Evolutionary conservation across 805 yeast genomes (phyloP).

Genomic region (Kluyveromyces starmeri): DNA sequence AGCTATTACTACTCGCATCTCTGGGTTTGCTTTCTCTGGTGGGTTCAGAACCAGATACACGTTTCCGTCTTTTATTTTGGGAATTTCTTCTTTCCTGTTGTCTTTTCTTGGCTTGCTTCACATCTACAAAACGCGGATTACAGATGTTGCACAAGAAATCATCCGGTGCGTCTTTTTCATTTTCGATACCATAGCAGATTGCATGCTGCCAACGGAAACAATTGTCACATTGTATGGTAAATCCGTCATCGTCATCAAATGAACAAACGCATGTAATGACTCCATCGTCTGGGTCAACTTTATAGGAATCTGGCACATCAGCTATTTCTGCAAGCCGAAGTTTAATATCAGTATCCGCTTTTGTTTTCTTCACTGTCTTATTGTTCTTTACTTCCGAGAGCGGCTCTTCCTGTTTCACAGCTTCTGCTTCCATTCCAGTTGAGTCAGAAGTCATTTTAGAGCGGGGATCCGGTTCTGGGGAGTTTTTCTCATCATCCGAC

Average conservation of each 20-base stretch:
- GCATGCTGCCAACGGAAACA: conserved; percentile 96
- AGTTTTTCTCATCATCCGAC: not conserved
- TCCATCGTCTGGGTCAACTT: conserved; percentile 76
- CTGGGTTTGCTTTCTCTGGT: conserved; percentile 4
- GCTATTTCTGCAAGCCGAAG: no score
- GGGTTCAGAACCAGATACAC: conserved; percentile 5
- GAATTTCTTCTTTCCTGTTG: conserved; percentile 28
- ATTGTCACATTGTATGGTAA: conserved; percentile 87
- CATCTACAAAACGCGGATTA: conserved; percentile 43
- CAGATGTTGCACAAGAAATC: conserved; percentile 74
- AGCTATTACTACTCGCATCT: not conserved
- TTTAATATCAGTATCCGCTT: no score
- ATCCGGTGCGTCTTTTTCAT: conserved; percentile 72
- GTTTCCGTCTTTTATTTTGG: conserved; percentile 10
- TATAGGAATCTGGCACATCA: conserved; percentile 37
- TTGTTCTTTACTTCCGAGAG: no score
- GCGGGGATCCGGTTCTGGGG: conserved; percentile 6
- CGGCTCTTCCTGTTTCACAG: no score
- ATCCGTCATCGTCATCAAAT: conserved; percentile 81
- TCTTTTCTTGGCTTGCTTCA: conserved; percentile 33
- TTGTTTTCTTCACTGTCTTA: no score
- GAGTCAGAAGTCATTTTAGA: conserved; percentile 9
- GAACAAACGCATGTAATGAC: conserved; percentile 85
- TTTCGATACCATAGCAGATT: conserved; percentile 70
- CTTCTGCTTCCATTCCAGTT: no score